A percentile compares a stretch with the other conserved stretches of the same genome.
phyloP scores from a whole-genome alignment of 75 land plant genomes.

The Chamaecyparis obtusa region DNA sequence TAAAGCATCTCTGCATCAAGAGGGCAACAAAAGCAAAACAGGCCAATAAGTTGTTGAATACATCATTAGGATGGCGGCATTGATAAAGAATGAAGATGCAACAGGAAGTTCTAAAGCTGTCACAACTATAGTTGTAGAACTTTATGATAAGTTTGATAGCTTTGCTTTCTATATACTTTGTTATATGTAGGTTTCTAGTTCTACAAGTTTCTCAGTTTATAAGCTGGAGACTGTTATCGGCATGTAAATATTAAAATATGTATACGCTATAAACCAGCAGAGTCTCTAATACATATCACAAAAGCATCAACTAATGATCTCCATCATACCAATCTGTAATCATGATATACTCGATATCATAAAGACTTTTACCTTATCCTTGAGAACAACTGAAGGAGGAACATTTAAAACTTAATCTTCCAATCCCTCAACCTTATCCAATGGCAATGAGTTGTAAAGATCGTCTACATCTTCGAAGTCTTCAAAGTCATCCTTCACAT shows the following conservation, averaged over 20 bases:
- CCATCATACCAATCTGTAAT: neutral
- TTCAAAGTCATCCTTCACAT: conserved; percentile 83
- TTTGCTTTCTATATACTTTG: too few relatives aligned
- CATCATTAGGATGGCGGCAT: too few relatives aligned
- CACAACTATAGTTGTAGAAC: too few relatives aligned
- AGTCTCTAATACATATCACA: neutral
- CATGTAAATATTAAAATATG: neutral
- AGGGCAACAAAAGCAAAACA: too few relatives aligned
- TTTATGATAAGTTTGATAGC: too few relatives aligned
- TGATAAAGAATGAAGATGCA: too few relatives aligned
- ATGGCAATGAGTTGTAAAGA: conserved; percentile 65
- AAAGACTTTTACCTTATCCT: conserved; percentile 58
- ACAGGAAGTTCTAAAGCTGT: too few relatives aligned
- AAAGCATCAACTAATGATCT: neutral
- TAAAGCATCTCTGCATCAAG: neutral
- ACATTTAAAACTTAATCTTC: conserved; percentile 80
- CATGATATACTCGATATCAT: neutral
- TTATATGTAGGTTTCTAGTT: too few relatives aligned
- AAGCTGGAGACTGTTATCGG: neutral
- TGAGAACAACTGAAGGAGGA: conserved; percentile 56
- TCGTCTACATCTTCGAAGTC: conserved; percentile 92
- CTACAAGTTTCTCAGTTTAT: too few relatives aligned
- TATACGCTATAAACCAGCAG: neutral
- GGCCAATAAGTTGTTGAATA: too few relatives aligned
- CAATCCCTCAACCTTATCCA: conserved; percentile 91